Conservation (phyloP, 2,329 filamentous ascomycete genomes). For the Colletotrichum sp. region DNA sequence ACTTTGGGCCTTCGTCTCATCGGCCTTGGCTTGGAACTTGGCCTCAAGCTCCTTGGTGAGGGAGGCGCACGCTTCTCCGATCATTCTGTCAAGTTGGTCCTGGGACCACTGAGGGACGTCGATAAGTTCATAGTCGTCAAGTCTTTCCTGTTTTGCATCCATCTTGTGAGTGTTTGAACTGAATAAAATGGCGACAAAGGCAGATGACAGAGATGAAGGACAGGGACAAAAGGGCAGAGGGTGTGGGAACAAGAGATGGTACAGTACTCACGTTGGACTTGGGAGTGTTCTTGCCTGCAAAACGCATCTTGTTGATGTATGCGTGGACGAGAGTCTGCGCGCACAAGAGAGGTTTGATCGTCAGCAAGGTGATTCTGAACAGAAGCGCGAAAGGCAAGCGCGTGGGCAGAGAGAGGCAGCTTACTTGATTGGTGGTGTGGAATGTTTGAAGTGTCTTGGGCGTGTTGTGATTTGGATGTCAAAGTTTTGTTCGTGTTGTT, state of each 20-base stretch:
- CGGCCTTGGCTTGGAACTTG: accelerated
- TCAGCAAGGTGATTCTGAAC: background rate
- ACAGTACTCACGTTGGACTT: background rate
- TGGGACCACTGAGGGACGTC: background rate
- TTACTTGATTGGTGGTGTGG: background rate
- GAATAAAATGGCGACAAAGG: background rate
- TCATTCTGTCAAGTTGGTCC: accelerated
- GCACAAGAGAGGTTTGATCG: background rate
- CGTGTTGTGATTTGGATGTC: background rate
- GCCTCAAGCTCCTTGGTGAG: background rate
- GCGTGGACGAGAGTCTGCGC: background rate
- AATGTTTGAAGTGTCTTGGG: background rate
- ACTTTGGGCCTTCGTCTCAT: background rate
- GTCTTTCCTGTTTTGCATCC: background rate
- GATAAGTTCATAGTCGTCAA: background rate
- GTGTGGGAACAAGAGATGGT: accelerated
- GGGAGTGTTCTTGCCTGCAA: background rate
- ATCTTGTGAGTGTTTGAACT: background rate
- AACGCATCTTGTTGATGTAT: background rate
- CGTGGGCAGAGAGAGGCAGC: background rate
- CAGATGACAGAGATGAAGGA: background rate
- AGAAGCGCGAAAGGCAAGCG: background rate
- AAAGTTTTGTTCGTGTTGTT: background rate
- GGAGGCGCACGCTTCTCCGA: accelerated
- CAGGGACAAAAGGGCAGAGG: accelerated